Percentiles rank a stretch among this genome's conserved stretches.
phyloP scores from a whole-genome alignment of 345 rosid species.

The Salix exigua region DNA sequence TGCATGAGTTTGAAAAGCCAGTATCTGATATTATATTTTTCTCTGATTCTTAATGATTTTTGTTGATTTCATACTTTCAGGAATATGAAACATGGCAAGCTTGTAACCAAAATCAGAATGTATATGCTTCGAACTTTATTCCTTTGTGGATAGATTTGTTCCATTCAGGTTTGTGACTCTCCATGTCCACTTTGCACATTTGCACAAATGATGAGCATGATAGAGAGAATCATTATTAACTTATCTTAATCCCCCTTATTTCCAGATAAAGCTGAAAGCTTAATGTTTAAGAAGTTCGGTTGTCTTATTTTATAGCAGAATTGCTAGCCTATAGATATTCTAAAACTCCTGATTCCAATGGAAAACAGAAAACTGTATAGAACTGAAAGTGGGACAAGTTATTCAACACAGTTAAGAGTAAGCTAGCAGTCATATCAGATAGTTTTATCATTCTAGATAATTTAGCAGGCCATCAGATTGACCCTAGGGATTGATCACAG shows the following conservation, averaged over 20 bases:
- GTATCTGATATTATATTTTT: neutral
- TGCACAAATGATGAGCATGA: neutral
- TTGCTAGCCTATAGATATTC: neutral
- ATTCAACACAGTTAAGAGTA: neutral
- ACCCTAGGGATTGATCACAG: neutral
- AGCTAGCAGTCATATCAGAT: neutral
- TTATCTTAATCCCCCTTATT: neutral
- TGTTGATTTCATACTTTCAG: slow-evolving; percentile 23
- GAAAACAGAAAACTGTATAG: neutral
- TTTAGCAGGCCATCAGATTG: neutral
- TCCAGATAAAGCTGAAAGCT: neutral
- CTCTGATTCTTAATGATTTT: neutral
- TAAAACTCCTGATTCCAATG: neutral
- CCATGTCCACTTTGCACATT: neutral
- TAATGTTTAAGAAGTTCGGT: neutral
- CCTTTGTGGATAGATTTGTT: slow-evolving; percentile 76
- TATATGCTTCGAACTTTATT: slow-evolving; percentile 73
- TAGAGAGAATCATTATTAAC: neutral
- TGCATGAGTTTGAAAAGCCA: neutral
- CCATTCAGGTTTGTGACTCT: slow-evolving; percentile 55
- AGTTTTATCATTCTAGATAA: neutral
- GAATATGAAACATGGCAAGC: slow-evolving; percentile 55
- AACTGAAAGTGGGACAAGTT: neutral
- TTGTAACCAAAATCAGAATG: slow-evolving; percentile 55
- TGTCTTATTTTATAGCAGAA: neutral